phyloP scores from a whole-genome alignment of 768 basidiomycete genomes.

The Tricholoma flavovirens region DNA sequence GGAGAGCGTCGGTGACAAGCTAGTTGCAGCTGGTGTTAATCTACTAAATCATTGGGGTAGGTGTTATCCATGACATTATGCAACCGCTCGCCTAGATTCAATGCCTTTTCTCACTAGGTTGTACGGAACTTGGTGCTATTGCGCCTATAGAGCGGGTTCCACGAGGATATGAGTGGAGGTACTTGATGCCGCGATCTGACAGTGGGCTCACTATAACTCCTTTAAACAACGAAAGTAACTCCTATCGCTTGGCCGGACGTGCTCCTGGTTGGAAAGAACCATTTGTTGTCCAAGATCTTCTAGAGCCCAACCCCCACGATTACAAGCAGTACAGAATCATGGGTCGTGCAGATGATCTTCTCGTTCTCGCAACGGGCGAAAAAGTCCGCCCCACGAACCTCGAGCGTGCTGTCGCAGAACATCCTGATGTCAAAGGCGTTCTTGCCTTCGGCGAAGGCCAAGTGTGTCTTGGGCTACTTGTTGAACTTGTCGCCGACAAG shows the following conservation, averaged over 20 bases:
- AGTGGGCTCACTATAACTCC: constrained; percentile 23
- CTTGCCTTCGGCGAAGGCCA: constrained; percentile 33
- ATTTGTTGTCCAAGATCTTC: constrained; percentile 33
- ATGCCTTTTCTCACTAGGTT: constrained; percentile 15
- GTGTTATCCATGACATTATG: not conserved
- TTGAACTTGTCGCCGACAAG: constrained; percentile 23
- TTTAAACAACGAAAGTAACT: constrained; percentile 19
- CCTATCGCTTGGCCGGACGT: constrained; percentile 24
- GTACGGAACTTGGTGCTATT: constrained; percentile 33
- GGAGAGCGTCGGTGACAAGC: constrained; percentile 24
- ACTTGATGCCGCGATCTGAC: constrained; percentile 31
- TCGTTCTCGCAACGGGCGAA: constrained; percentile 39
- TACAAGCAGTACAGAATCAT: constrained; percentile 28
- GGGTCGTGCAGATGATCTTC: constrained; percentile 35
- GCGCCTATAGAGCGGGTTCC: constrained; percentile 27
- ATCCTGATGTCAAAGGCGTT: constrained; percentile 31
- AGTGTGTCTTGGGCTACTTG: constrained; percentile 29
- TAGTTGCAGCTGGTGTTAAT: constrained; percentile 27
- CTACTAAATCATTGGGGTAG: constrained; percentile 37
- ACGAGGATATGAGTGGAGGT: constrained; percentile 32
- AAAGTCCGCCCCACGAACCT: constrained; percentile 31
- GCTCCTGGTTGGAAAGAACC: constrained; percentile 29
- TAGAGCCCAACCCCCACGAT: constrained; percentile 25
- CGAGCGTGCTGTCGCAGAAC: constrained; percentile 28
- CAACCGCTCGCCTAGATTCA: not conserved